A percentile compares a stretch with the other conserved stretches of the same genome.
Conservation (phyloP, 768 basidiomycete species). For the Trametes gibbosa region DNA sequence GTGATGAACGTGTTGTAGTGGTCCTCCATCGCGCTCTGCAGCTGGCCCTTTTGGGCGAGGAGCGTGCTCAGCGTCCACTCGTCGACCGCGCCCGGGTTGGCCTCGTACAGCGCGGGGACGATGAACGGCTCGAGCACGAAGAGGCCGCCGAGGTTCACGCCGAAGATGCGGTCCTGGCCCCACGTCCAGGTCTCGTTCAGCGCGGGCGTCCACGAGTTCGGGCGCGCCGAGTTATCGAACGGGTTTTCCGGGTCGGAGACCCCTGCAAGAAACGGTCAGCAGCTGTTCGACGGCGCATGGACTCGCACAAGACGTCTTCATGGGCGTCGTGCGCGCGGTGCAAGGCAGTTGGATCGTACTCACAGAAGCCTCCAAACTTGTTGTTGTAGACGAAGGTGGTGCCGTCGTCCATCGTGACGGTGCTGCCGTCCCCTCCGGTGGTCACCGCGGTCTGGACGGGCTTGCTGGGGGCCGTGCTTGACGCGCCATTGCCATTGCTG, state of each 20-base stretch:
- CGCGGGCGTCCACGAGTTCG: slow-evolving; percentile 79
- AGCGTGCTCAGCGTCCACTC: slow-evolving; percentile 65
- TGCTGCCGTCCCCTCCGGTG: slow-evolving; percentile 69
- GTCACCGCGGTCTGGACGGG: slow-evolving; percentile 23
- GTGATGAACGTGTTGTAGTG: slow-evolving; percentile 84
- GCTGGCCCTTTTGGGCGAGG: slow-evolving; percentile 50
- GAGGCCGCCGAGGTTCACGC: slow-evolving; percentile 74
- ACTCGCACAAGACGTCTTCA: no score
- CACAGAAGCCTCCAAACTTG: slow-evolving; percentile 71
- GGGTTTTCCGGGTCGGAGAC: slow-evolving; percentile 66
- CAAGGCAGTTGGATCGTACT: slow-evolving; percentile 27
- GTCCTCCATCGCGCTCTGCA: slow-evolving; percentile 41
- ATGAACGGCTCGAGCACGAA: slow-evolving; percentile 82
- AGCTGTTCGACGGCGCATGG: no score
- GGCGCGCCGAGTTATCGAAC: slow-evolving; percentile 69
- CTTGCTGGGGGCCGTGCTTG: background rate
- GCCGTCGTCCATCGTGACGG: slow-evolving; percentile 63
- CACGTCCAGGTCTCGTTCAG: slow-evolving; percentile 75
- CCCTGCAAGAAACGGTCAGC: slow-evolving; percentile 39
- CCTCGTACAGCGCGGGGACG: slow-evolving; percentile 57
- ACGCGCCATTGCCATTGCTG: slow-evolving; percentile 16
- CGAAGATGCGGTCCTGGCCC: slow-evolving; percentile 57
- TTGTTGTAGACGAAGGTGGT: slow-evolving; percentile 75
- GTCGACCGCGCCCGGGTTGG: slow-evolving; percentile 49
- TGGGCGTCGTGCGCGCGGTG: no score